Percentiles rank a stretch among this genome's conserved stretches.
Conservation (phyloP, 176 grass and related monocot genomes). For the Aegilops tauschii region DNA sequence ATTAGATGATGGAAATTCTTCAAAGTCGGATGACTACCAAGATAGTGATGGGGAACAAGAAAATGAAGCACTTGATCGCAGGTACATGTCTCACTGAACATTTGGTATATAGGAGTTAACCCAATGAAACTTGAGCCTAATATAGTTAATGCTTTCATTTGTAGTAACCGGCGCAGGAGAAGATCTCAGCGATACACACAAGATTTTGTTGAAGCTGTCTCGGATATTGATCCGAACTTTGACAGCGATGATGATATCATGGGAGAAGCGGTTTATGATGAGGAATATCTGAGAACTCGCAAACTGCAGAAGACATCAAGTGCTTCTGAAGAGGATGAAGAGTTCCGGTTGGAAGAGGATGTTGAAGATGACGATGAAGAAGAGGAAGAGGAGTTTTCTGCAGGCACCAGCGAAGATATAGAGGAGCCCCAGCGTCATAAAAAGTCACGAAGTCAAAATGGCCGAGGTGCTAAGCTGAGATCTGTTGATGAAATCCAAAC, state of each 20-base stretch:
- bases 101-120: background rate
- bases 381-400: slow-evolving; percentile 88
- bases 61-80: slow-evolving; percentile 81
- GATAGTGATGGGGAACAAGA: slow-evolving; percentile 78
- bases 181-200: slow-evolving; percentile 79
- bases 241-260: slow-evolving; percentile 95
- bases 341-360: slow-evolving; percentile 81
- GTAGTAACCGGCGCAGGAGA: slow-evolving; percentile 84
- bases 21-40: slow-evolving; percentile 75
- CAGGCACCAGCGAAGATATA: slow-evolving; percentile 78
- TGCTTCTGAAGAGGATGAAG: slow-evolving; percentile 91
- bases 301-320: slow-evolving; percentile 76
- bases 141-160: slow-evolving; percentile 33
- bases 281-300: slow-evolving; percentile 84
- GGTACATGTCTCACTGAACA: slow-evolving; percentile 44
- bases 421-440: slow-evolving; percentile 55
- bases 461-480: slow-evolving; percentile 68
- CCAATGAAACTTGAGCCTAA: slow-evolving; percentile 2
- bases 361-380: slow-evolving; percentile 82
- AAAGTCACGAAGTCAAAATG: slow-evolving; percentile 52
- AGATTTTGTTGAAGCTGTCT: slow-evolving; percentile 87
- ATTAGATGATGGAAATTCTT: slow-evolving; percentile 58
- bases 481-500: slow-evolving; percentile 74
- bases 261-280: slow-evolving; percentile 98
- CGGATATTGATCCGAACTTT: slow-evolving; percentile 62